Evolutionary conservation across 2,329 filamentous ascomycete species (phyloP).

Genomic region (Fusarium solani-melongenae): DNA sequence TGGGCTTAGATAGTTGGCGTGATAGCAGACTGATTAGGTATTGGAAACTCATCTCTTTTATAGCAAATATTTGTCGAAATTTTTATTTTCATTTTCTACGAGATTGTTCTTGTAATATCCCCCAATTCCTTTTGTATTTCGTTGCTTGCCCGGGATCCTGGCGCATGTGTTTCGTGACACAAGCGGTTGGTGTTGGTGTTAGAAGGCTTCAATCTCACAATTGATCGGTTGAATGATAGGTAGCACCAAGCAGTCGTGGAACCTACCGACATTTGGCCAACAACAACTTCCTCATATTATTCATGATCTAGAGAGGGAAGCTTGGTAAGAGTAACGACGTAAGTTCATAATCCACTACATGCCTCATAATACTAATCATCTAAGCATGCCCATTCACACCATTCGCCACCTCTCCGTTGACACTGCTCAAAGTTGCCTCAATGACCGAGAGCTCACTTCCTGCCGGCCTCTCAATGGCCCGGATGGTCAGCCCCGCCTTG

Average conservation of each 20-base stretch:
- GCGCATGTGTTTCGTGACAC: neutral
- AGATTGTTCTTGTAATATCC: neutral
- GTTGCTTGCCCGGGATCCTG: neutral
- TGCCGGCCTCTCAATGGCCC: slow-evolving; percentile 18
- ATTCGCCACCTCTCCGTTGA: neutral
- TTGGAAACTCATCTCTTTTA: neutral
- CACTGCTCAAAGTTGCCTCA: slow-evolving; percentile 1
- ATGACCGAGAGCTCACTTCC: slow-evolving; percentile 28
- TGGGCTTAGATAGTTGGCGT: neutral
- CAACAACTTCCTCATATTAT: neutral
- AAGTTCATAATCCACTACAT: neutral
- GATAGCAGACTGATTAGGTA: neutral
- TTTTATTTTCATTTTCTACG: neutral
- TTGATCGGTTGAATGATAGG: neutral
- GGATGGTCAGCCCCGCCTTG: slow-evolving; percentile 10
- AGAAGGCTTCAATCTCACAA: neutral
- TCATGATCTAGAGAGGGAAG: fast-evolving
- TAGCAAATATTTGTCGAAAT: neutral
- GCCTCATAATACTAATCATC: neutral
- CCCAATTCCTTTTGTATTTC: neutral
- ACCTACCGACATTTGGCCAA: neutral
- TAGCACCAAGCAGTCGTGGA: neutral
- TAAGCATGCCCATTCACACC: neutral
- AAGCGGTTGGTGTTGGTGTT: neutral
- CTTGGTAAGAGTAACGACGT: neutral